Percentiles rank a stretch among this genome's conserved stretches.
Conservation (phyloP, 164 flowering plant species). For the Amborella trichopoda region DNA sequence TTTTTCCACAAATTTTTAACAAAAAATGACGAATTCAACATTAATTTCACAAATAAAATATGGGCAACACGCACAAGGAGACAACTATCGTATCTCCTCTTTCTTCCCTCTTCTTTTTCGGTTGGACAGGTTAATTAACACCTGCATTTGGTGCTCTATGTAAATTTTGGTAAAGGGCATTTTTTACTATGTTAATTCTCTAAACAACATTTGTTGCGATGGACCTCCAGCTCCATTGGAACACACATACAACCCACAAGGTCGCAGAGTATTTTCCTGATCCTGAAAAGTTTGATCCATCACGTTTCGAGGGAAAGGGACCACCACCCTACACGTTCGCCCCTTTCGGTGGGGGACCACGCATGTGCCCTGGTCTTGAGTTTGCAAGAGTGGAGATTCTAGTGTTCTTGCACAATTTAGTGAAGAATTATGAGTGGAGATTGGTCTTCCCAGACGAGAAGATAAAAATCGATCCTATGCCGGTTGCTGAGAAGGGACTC, state of each 20-base stretch:
- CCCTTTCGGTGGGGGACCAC: too few relatives aligned
- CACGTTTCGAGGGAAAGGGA: too few relatives aligned
- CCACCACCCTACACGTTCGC: too few relatives aligned
- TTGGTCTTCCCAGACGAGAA: conserved; percentile 1
- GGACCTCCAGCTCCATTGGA: conserved; percentile 11
- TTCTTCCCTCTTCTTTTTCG: not conserved
- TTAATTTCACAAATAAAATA: too few relatives aligned
- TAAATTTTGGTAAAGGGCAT: not conserved
- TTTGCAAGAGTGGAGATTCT: conserved; percentile 6
- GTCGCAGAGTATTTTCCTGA: conserved; percentile 8
- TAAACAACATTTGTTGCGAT: too few relatives aligned
- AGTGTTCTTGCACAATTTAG: too few relatives aligned
- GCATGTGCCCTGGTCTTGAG: conserved; percentile 7
- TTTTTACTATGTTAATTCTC: not conserved
- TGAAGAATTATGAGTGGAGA: too few relatives aligned
- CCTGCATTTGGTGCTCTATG: not conserved
- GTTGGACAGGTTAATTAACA: too few relatives aligned
- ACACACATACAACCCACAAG: conserved; percentile 9
- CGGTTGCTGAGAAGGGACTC: not conserved
- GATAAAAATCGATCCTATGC: conserved; percentile 1
- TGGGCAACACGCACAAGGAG: too few relatives aligned
- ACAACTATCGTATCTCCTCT: not conserved
- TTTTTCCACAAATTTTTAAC: too few relatives aligned
- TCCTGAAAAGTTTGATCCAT: conserved; percentile 14
- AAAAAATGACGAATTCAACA: too few relatives aligned